A percentile compares a stretch with the other conserved stretches of the same genome.
phyloP scores from a whole-genome alignment of 1,284 basidiomycete species.

The Trametes polyzona region DNA sequence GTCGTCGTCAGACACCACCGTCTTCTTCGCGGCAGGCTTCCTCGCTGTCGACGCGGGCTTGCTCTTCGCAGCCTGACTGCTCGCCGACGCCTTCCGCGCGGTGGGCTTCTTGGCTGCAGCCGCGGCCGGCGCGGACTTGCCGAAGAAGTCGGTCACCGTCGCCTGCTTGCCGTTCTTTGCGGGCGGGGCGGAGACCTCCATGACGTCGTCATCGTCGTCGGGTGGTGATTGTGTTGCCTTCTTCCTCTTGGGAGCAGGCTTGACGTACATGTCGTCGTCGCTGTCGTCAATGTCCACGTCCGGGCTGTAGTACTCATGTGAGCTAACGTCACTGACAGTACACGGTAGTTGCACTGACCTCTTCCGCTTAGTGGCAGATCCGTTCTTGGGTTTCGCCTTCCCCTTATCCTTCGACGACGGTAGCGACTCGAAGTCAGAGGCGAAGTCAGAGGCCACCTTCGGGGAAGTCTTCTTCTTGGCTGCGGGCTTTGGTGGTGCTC shows the following conservation, averaged over 20 bases:
- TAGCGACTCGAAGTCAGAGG: slow-evolving; percentile 32
- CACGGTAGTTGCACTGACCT: slow-evolving; percentile 41
- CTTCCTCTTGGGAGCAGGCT: slow-evolving; percentile 44
- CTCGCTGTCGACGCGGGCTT: slow-evolving; percentile 35
- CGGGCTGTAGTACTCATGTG: slow-evolving; percentile 28
- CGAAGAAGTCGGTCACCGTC: slow-evolving; percentile 63
- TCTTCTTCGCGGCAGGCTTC: slow-evolving; percentile 38
- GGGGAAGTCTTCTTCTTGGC: slow-evolving; percentile 29
- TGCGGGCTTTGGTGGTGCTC: slow-evolving; percentile 22
- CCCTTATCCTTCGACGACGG: slow-evolving; percentile 39
- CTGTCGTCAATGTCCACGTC: slow-evolving; percentile 39
- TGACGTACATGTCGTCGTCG: slow-evolving; percentile 45
- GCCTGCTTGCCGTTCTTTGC: slow-evolving; percentile 44
- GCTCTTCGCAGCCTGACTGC: slow-evolving; percentile 38
- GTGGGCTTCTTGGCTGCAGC: slow-evolving; percentile 30
- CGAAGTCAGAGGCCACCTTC: slow-evolving; percentile 34
- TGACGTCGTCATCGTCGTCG: slow-evolving; percentile 46
- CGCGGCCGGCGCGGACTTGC: slow-evolving; percentile 47
- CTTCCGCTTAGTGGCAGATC: slow-evolving; percentile 52
- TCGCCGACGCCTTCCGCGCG: slow-evolving; percentile 31
- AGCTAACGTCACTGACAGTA: not conserved
- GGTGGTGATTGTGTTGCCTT: slow-evolving; percentile 11
- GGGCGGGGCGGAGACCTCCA: slow-evolving; percentile 40
- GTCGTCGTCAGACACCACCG: slow-evolving; percentile 41
- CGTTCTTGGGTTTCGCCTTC: slow-evolving; percentile 42